Conservation (phyloP, 768 basidiomycete genomes). For the Suillus weaverae region DNA sequence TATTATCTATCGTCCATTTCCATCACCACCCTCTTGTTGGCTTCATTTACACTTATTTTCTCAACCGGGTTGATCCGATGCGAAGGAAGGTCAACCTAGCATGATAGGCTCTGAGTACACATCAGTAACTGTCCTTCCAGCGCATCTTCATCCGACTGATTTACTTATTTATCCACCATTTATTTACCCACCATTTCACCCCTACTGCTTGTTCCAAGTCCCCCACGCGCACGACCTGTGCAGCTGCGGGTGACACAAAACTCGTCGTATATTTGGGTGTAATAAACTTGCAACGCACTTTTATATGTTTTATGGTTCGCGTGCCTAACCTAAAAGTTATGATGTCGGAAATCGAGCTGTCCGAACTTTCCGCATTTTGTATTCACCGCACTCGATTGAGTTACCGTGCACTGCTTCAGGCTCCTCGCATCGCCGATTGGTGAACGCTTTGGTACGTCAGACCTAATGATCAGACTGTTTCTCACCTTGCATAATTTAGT, state of each 20-base stretch:
- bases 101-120: background rate
- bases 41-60: background rate
- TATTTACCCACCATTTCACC: background rate
- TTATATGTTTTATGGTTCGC: background rate
- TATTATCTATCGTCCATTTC: background rate
- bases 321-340: too few species aligned
- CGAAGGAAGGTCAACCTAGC: background rate
- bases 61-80: background rate
- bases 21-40: background rate
- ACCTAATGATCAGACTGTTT: background rate
- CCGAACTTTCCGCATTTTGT: background rate
- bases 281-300: background rate
- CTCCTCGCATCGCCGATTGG: background rate
- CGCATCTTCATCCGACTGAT: background rate
- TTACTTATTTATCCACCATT: background rate
- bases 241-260: background rate
- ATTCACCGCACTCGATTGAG: background rate
- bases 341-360: background rate
- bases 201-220: background rate
- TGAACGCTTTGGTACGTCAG: background rate
- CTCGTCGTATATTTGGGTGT: background rate
- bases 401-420: background rate
- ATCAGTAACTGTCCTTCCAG: background rate
- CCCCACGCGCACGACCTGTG: background rate
- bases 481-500: background rate